A percentile compares a stretch with the other conserved stretches of the same genome.
Conservation (phyloP, 768 basidiomycete species). For the Suillus subluteus region DNA sequence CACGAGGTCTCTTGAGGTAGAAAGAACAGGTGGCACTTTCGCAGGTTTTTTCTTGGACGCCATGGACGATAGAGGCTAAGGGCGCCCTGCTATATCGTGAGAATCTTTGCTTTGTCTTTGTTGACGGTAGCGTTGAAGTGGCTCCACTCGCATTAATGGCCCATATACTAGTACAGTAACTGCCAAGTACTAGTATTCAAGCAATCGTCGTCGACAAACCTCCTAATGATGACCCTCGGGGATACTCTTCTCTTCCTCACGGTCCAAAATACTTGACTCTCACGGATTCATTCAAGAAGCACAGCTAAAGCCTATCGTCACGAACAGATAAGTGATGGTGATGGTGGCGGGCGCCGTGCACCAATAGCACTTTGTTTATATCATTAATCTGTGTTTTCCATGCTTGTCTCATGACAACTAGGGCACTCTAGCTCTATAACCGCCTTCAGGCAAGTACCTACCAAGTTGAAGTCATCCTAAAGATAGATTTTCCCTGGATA, state of each 20-base stretch:
- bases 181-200: background rate
- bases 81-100: background rate
- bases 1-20: slow-evolving; percentile 50
- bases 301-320: background rate
- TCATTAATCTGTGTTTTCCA: background rate
- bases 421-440: background rate
- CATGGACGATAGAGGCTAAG: slow-evolving; percentile 2
- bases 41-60: slow-evolving; percentile 35
- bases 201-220: background rate
- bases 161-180: background rate
- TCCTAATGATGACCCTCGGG: background rate
- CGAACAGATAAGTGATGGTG: background rate
- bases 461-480: background rate
- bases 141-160: background rate
- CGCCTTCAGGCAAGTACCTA: background rate
- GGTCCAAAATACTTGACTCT: background rate
- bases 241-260: background rate
- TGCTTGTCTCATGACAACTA: background rate
- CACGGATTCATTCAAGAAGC: background rate
- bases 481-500: background rate
- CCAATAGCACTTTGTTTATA: background rate
- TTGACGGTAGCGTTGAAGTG: background rate
- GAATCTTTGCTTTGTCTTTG: background rate
- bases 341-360: background rate
- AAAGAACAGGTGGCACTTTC: slow-evolving; percentile 14